phyloP scores from a whole-genome alignment of 257 asterid genomes.

The Solanum clarkiae region DNA sequence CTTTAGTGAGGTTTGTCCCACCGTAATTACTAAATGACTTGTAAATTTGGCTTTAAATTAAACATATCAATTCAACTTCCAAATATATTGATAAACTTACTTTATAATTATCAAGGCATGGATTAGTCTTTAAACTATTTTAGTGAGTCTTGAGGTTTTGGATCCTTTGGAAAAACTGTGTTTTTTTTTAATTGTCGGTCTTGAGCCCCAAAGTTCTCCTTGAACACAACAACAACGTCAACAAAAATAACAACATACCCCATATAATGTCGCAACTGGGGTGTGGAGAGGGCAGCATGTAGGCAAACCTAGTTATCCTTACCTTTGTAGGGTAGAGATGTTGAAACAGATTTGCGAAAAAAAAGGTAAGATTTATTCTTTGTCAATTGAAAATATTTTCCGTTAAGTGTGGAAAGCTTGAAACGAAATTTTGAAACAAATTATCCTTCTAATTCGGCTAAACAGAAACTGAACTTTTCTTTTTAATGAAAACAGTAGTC shows the following conservation, averaged over 20 bases:
- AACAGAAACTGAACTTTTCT: neutral
- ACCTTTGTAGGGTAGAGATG: neutral
- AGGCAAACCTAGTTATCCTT: neutral
- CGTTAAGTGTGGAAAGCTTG: neutral
- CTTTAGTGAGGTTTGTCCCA: neutral
- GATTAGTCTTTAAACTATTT: neutral
- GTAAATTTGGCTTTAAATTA: neutral
- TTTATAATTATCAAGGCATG: neutral
- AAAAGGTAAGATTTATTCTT: neutral
- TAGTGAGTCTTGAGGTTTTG: neutral
- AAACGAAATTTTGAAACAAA: neutral
- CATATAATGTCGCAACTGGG: neutral
- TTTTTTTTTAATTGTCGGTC: neutral
- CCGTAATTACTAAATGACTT: neutral
- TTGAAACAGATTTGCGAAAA: neutral
- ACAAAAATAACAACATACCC: neutral
- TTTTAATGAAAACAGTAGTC: neutral
- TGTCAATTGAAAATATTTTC: neutral
- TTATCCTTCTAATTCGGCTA: neutral
- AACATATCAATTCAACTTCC: neutral
- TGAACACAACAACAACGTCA: neutral
- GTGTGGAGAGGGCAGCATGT: neutral
- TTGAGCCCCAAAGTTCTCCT: neutral
- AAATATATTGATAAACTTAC: neutral
- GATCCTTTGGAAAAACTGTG: neutral